These are phyloP conservation scores for Silene vulgaris DNA, from an alignment of 179 eudicot species.

Conservation along the genomic window DNA sequence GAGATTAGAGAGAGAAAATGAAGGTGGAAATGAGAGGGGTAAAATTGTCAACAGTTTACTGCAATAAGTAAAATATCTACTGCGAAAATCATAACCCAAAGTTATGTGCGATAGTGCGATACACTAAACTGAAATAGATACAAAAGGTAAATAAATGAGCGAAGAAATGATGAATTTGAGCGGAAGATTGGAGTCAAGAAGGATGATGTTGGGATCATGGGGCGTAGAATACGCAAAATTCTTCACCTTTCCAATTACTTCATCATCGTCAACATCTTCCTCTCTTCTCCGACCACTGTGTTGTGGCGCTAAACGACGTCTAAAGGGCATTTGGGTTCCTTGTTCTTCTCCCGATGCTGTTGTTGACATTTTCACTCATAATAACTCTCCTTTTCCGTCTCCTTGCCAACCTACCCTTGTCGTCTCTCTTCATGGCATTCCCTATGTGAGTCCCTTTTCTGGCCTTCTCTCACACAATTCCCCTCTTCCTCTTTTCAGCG, in stretches of 20 bases:
- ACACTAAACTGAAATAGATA: no score
- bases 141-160: no score
- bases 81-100: no score
- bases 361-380: background rate
- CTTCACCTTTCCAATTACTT: background rate
- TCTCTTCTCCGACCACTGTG: background rate
- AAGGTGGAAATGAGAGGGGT: no score
- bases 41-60: no score
- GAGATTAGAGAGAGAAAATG: no score
- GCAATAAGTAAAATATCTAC: no score
- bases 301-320: background rate
- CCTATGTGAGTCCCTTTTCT: background rate
- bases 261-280: background rate
- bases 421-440: background rate
- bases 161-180: no score
- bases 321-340: constrained; percentile 9
- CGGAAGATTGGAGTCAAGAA: no score
- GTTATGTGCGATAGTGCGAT: no score
- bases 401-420: background rate
- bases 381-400: background rate
- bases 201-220: background rate
- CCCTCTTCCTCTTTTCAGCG: no score
- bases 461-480: background rate
- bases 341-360: background rate
- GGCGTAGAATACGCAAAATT: background rate